Base-by-base conservation (phyloP, 1,284 basidiomycete genomes). In the Cutaneotrichosporon arboriforme region DNA sequence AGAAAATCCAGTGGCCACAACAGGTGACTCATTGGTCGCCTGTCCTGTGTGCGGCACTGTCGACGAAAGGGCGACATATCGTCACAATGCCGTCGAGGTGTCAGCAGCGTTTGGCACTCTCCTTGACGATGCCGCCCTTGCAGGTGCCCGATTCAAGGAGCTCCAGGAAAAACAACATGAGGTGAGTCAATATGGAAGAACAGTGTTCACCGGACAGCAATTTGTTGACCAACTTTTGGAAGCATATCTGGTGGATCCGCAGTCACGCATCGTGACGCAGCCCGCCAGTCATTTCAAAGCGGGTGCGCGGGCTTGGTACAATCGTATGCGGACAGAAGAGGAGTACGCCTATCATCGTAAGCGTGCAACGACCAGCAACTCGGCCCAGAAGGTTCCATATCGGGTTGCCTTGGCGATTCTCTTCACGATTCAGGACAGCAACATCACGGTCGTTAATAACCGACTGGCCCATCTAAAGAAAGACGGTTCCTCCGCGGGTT, bases 361-460 rank as follows among this genome's bases (percentile, higher is more conserved):
- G n/a, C 23, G 21, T 8, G 42, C 49, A 15, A 40, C 46, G 8
- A 54, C 55, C 17, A 53, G 31, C 44, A 57, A 44, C 37, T 17
- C 26, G 1, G 40, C 55, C 1, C 35, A 45, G 10, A 54, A 52
- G 35, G 49, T 52, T 40, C 51, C 37, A 38, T 66, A 64, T 22
- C 55, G 59, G 8, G 43, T 68, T 10, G 64, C 59, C 1, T 44
- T 65, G 8, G 62, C 66, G 3, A 61, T 67, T 39, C 61, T 60
- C 36, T 48, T 65, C 33, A 57, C 66, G 3, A 48, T 63, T 8
- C 58, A 64, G 49, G 66, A 70, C 35, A 65, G 58, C 51, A 52
- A 57, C 39, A 34, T 66, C 4, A 55, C 59, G 8, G 49, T 64
- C 15, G 54, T 65, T 5, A 53, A 67, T 34, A 62, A 55, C 22